These are phyloP conservation scores for Mortierella sp. DNA, from an alignment of 371 early-diverging fungal genomes.

Conservation along the genomic window DNA sequence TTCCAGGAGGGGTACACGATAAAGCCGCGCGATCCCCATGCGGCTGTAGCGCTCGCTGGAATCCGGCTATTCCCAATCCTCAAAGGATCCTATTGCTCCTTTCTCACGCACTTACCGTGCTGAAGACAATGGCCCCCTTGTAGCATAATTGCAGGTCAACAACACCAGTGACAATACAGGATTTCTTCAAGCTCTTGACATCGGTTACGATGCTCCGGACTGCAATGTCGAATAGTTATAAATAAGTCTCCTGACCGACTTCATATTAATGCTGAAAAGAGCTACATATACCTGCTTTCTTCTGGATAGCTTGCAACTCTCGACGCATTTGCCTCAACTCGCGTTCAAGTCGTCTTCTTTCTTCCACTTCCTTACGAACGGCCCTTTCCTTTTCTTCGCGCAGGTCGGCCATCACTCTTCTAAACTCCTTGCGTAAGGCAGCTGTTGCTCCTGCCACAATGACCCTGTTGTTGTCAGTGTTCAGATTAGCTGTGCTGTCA, in stretches of 20 bases:
- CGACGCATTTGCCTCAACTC: conserved; percentile 57
- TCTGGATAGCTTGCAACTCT: conserved; percentile 48
- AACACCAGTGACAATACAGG: too few relatives aligned
- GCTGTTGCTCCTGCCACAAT: conserved; percentile 51
- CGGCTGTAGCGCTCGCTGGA: not conserved
- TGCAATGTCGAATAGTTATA: too few relatives aligned
- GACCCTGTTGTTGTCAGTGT: conserved; percentile 3
- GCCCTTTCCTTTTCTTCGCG: conserved; percentile 59
- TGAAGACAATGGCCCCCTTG: too few relatives aligned
- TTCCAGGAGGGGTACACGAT: not conserved
- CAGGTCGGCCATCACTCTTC: conserved; percentile 61
- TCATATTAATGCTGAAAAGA: too few relatives aligned
- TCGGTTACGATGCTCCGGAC: too few relatives aligned
- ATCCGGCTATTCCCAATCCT: too few relatives aligned
- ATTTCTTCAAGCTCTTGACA: too few relatives aligned
- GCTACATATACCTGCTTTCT: too few relatives aligned
- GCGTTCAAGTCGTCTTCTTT: conserved; percentile 56
- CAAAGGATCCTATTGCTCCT: too few relatives aligned
- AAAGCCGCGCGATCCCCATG: not conserved
- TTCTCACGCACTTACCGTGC: too few relatives aligned
- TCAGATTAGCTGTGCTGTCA: not conserved
- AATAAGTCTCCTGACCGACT: too few relatives aligned
- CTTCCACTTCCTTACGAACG: conserved; percentile 56
- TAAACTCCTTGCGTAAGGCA: conserved; percentile 66
- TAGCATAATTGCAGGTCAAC: too few relatives aligned